Evolutionary conservation across 192 early-diverging fungal genomes (phyloP).

Genomic region (Coemansia sp.): DNA sequence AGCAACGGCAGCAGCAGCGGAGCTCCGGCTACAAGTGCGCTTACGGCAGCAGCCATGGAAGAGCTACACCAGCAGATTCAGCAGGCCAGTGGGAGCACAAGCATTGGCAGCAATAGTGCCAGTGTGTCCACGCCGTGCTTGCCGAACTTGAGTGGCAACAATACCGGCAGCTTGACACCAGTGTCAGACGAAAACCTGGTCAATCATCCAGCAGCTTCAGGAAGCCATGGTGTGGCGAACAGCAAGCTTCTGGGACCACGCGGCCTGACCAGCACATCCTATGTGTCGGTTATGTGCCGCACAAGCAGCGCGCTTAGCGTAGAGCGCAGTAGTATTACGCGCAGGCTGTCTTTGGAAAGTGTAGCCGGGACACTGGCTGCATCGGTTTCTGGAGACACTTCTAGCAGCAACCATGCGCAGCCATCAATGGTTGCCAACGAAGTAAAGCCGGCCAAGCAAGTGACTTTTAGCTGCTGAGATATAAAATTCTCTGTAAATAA

Average conservation of each 20-base stretch:
- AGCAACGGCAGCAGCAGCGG: not conserved
- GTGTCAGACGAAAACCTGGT: constrained; percentile 34
- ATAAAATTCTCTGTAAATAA: not conserved
- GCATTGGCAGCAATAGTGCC: constrained; percentile 7
- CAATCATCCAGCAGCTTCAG: constrained; percentile 27
- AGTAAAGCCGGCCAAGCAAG: constrained; percentile 35
- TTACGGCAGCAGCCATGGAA: constrained; percentile 8
- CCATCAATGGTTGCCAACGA: not conserved
- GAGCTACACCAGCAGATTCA: constrained; percentile 31
- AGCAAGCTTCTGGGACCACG: constrained; percentile 5
- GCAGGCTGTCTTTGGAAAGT: constrained; percentile 3
- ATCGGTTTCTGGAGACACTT: not conserved
- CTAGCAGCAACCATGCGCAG: not conserved
- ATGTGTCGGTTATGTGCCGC: constrained; percentile 18
- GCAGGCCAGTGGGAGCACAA: constrained; percentile 6
- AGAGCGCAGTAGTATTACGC: not conserved
- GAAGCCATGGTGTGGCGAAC: constrained; percentile 12
- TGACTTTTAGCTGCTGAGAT: constrained; percentile 32
- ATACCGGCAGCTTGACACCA: constrained; percentile 35
- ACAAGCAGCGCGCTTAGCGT: not conserved
- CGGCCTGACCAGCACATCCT: constrained; percentile 13
- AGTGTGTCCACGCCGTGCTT: constrained; percentile 26
- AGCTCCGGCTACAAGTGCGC: not conserved
- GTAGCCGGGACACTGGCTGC: constrained; percentile 3
- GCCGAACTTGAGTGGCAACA: not conserved